Base-by-base conservation (phyloP, 2,329 filamentous ascomycete genomes). In the Neonectria hederae region DNA sequence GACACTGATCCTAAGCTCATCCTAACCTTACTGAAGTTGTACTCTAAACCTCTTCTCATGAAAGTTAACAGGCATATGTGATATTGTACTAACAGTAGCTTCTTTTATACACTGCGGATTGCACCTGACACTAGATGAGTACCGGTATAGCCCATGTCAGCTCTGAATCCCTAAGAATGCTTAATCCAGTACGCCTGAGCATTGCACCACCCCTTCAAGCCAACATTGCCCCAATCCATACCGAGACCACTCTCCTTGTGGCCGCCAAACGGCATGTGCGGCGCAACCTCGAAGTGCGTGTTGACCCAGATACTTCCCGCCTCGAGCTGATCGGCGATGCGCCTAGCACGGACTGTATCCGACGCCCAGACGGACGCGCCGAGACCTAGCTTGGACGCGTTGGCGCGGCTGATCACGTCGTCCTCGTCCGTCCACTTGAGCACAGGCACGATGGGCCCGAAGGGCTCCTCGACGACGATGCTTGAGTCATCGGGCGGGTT, bases 281-380 rank as follows among this genome's bases (percentile, higher is more conserved):
- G 76, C 0, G 73, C 70, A 0, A 81, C 42, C 9, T 81, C 79
- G n/a, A 79, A 79, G 65, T 82, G 80, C 1, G 75, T 73, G 75
- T 90, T 90, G 68, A 90, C 84, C 83, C 86, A 90, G 1, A 90
- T 84, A 11, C 78, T 84, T 0, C 88, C 88, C 0, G 85, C 83
- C 69, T 89, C 83, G 11, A 91, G 74, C 51, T 83, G 80, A 28
- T 81, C 74, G 0, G 85, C 87, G 45, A 90, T 83, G 4, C 78
- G 77, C 32, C 81, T 80, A 0, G 86, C 88, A 4, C 81, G 78
- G 1, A 76, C 76, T 1, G 86, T 60, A 62, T 90, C 86, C 17
- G 79, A 81, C 17, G 81, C 84, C 80, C 87, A 90, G 0, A 90
- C 83, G 0, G 86, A 87, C 2, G 85, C 83, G 0, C 86, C 86